Conservation (phyloP, 495 filamentous ascomycete genomes). For the Aspergillus wentii region DNA sequence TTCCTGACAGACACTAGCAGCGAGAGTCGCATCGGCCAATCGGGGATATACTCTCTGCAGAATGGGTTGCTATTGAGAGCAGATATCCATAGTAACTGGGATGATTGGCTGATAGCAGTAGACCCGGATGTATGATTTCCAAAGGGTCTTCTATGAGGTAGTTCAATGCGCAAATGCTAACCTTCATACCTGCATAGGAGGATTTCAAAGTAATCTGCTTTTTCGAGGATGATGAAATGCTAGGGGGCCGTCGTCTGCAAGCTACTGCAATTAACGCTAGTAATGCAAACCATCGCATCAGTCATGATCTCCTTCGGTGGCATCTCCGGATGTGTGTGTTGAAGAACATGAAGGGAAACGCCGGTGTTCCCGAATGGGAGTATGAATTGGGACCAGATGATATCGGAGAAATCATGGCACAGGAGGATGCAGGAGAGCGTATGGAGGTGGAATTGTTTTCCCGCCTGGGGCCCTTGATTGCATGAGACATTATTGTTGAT, state of each 20-base stretch:
- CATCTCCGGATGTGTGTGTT: slow-evolving; percentile 1
- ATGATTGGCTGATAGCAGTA: neutral
- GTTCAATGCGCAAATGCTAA: neutral
- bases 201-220: slow-evolving; percentile 1
- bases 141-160: too few species aligned
- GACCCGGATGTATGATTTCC: neutral
- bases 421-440: neutral
- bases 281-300: neutral
- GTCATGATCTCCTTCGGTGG: neutral
- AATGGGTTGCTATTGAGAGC: neutral
- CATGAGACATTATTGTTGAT: too few species aligned
- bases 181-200: neutral
- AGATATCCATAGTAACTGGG: neutral
- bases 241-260: neutral
- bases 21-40: neutral
- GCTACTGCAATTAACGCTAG: neutral
- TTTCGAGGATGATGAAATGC: neutral
- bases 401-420: neutral
- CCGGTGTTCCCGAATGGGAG: neutral
- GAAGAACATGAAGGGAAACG: neutral
- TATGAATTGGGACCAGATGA: neutral
- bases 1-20: neutral
- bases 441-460: neutral
- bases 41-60: neutral
- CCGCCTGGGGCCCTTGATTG: neutral